A percentile compares a stretch with the other conserved stretches of the same genome.
Evolutionary conservation across 352 stramenopile species (phyloP).

Genomic region (Pythium biforme): DNA sequence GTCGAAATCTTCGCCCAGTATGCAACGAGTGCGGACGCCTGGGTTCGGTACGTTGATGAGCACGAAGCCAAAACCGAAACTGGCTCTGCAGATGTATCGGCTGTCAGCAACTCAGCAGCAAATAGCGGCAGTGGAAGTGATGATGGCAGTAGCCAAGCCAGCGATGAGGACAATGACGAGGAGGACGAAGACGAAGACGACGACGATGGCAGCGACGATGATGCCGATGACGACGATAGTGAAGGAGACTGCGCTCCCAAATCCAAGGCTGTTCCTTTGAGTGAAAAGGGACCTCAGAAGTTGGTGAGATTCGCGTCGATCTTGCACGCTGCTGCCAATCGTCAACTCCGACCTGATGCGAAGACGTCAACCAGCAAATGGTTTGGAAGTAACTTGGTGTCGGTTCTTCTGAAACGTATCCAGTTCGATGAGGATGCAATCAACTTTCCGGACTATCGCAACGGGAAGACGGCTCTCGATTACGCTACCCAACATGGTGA

Average conservation of each 20-base stretch:
- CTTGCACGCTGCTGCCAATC: conserved; percentile 49
- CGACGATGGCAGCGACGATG: conserved; percentile 7
- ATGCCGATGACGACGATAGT: conserved; percentile 13
- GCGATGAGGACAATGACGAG: conserved; percentile 19
- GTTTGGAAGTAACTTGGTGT: conserved; percentile 57
- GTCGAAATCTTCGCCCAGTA: conserved; percentile 54
- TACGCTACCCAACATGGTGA: conserved; percentile 53
- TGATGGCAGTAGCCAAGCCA: conserved; percentile 2
- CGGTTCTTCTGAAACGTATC: conserved; percentile 40
- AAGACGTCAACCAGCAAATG: conserved; percentile 35
- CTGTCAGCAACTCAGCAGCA: background rate
- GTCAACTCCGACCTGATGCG: conserved; percentile 38
- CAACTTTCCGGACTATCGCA: conserved; percentile 46
- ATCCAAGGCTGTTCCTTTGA: background rate
- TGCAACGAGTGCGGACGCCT: conserved; percentile 35
- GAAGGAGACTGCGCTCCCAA: conserved; percentile 9
- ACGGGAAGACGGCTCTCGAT: conserved; percentile 57
- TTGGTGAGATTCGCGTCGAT: conserved; percentile 46
- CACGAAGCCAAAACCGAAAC: conserved; percentile 15
- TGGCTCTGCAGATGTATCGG: background rate
- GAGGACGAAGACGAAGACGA: conserved; percentile 17
- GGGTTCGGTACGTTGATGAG: conserved; percentile 38
- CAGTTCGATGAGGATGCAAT: conserved; percentile 39
- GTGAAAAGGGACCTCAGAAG: conserved; percentile 12
- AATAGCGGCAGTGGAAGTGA: background rate